Evolutionary conservation across 352 stramenopile species (phyloP), one percentile per base, ranked within the genome.

Genomic region (Pythium insidiosum): DNA sequence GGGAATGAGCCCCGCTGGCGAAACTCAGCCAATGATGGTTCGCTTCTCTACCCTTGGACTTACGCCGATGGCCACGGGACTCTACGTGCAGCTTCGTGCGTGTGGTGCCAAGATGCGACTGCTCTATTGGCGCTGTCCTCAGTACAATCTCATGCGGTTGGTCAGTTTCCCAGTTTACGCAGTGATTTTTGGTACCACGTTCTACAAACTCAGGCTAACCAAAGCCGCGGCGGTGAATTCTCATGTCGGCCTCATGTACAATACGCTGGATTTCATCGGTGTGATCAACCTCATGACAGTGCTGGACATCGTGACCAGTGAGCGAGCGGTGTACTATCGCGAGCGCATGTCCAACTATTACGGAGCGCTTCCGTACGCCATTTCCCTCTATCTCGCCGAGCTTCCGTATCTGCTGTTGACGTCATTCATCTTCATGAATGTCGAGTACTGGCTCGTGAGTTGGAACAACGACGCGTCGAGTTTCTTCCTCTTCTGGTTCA

Each of bases 61-160:
- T 21, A 10, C n/a, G 12, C 53, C 53, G 12, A 65, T 68, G 29
- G 55, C 54, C 13, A 53, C 55, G 15, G 38, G 36, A 7, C 42
- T 65, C 23, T 20, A 29, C 25, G 46, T 49, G 9, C 52, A 53
- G 31, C 50, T 53, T 6, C 1, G 45, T 4, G 37, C 42, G 11
- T 52, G 42, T 18, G 42, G 11, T 2, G 43, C 23, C 12, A 67
- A 57, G 35, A 46, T 54, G 50, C 55, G 44, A 10, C 45, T 45
- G 11, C 62, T 49, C 19, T 67, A 67, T 36, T 67, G 58, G 58
- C 53, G 58, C 10, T 61, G 44, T 26, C 56, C 56, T 15, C 43
- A 73, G 47, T 84, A 83, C 63, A 82, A 85, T 40, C 67, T 83
- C 42, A 64, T 83, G 49, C 71, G 74, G 10, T 65, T 87, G 45